phyloP scores from a whole-genome alignment of 495 filamentous ascomycete species.

The Daldinia loculata region DNA sequence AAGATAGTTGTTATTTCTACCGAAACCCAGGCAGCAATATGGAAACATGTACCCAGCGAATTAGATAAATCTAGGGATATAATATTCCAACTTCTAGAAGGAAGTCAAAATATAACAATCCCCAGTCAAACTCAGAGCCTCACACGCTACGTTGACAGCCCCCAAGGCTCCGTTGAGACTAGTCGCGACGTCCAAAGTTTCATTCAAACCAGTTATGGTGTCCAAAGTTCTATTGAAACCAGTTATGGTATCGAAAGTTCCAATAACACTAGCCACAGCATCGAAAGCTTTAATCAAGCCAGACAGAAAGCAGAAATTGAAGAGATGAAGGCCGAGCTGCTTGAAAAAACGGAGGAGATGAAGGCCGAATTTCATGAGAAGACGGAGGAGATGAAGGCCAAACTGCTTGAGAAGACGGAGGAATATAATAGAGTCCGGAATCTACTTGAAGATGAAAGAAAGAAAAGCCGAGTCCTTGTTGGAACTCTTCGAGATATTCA shows the following conservation, averaged over 20 bases:
- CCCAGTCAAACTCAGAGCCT: background rate
- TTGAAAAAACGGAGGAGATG: no score
- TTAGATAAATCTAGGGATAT: background rate
- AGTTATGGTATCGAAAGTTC: background rate
- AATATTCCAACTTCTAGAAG: background rate
- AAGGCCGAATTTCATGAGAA: background rate
- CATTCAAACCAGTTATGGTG: background rate
- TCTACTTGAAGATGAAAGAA: conserved; percentile 2
- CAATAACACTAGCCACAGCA: background rate
- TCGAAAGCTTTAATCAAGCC: background rate
- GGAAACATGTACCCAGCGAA: background rate
- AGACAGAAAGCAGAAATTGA: background rate
- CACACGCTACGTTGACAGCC: background rate
- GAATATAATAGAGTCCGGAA: background rate
- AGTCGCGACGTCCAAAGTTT: background rate
- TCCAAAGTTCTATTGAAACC: background rate
- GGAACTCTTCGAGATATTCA: conserved; percentile 93
- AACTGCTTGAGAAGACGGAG: background rate
- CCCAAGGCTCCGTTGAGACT: background rate
- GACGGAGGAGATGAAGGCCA: background rate
- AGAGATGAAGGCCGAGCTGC: background rate
- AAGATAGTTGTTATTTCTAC: background rate
- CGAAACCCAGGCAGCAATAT: background rate
- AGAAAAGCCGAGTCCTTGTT: conserved; percentile 62
- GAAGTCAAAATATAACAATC: background rate